phyloP scores from a whole-genome alignment of 768 basidiomycete species.

The Boletales sp. region DNA sequence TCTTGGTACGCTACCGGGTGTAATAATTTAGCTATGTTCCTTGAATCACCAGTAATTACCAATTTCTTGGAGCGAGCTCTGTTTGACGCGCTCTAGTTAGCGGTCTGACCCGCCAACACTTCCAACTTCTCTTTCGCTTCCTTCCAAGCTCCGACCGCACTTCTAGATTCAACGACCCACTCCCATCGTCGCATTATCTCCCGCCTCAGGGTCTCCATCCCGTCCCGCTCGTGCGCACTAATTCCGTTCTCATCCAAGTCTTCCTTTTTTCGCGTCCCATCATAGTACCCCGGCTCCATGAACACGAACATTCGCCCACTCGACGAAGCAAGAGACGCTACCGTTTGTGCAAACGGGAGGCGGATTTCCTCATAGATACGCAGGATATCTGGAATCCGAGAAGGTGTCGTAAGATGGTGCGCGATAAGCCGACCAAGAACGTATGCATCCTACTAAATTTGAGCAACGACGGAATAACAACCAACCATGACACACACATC shows the following conservation, averaged over 20 bases:
- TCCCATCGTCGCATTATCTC: slow-evolving; percentile 15
- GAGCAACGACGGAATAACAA: neutral
- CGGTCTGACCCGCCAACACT: neutral
- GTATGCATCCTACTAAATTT: slow-evolving; percentile 13
- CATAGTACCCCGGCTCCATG: slow-evolving; percentile 16
- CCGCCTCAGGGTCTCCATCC: slow-evolving; percentile 12
- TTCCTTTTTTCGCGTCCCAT: slow-evolving; percentile 12
- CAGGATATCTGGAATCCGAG: slow-evolving; percentile 1
- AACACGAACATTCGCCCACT: slow-evolving; percentile 20
- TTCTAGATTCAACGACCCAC: slow-evolving; percentile 6
- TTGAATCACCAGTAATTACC: no score
- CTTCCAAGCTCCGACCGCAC: slow-evolving; percentile 12
- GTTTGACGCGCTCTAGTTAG: neutral
- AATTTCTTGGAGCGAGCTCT: no score
- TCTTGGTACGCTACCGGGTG: no score
- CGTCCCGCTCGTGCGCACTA: slow-evolving; percentile 11
- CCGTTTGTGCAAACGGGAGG: slow-evolving; percentile 3
- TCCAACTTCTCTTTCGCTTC: slow-evolving; percentile 13
- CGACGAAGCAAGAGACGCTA: slow-evolving; percentile 15
- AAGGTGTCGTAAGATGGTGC: slow-evolving; percentile 12
- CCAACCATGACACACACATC: slow-evolving; percentile 6
- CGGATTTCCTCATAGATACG: slow-evolving; percentile 12
- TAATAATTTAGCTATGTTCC: no score
- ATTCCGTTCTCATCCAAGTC: slow-evolving; percentile 9
- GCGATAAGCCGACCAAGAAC: slow-evolving; percentile 23